Conservation (phyloP, 1,139 yeast species). For the Suhomyces chickasaworum region DNA sequence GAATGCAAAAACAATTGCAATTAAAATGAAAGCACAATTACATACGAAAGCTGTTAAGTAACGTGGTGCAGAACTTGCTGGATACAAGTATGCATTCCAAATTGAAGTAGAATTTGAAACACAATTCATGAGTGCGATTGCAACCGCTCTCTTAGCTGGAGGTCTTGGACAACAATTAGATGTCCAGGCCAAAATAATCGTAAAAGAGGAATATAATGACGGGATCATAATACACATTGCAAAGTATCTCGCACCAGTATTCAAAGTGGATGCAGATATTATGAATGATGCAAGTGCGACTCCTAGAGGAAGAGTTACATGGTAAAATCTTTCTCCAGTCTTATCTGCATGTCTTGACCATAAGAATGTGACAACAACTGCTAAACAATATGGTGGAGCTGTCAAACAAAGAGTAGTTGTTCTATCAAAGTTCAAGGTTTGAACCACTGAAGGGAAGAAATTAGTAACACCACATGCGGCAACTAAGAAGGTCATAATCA, state of each 20-base stretch:
- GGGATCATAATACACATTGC: slow-evolving; percentile 67
- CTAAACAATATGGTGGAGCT: slow-evolving; percentile 61
- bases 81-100: slow-evolving; percentile 56
- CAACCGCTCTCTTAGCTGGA: slow-evolving; percentile 55
- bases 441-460: slow-evolving; percentile 62
- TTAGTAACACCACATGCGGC: slow-evolving; percentile 63
- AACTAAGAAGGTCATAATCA: slow-evolving; percentile 50
- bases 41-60: slow-evolving; percentile 50
- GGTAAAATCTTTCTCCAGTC: slow-evolving; percentile 58
- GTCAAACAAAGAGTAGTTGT: slow-evolving; percentile 56
- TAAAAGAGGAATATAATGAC: slow-evolving; percentile 57
- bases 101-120: slow-evolving; percentile 54
- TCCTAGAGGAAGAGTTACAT: slow-evolving; percentile 47
- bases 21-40: slow-evolving; percentile 49
- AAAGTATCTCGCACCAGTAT: slow-evolving; percentile 60
- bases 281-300: slow-evolving; percentile 52
- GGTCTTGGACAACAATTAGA: slow-evolving; percentile 54
- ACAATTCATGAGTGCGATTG: slow-evolving; percentile 54
- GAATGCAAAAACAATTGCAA: slow-evolving; percentile 43
- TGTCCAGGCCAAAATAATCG: slow-evolving; percentile 58
- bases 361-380: slow-evolving; percentile 53
- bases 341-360: slow-evolving; percentile 62
- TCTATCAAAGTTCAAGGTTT: slow-evolving; percentile 51
- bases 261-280: slow-evolving; percentile 55
- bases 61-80: slow-evolving; percentile 43